A percentile compares a stretch with the other conserved stretches of the same genome.
Evolutionary conservation across 306 rosid species (phyloP).

Genomic region (Acacia melanoxylon): DNA sequence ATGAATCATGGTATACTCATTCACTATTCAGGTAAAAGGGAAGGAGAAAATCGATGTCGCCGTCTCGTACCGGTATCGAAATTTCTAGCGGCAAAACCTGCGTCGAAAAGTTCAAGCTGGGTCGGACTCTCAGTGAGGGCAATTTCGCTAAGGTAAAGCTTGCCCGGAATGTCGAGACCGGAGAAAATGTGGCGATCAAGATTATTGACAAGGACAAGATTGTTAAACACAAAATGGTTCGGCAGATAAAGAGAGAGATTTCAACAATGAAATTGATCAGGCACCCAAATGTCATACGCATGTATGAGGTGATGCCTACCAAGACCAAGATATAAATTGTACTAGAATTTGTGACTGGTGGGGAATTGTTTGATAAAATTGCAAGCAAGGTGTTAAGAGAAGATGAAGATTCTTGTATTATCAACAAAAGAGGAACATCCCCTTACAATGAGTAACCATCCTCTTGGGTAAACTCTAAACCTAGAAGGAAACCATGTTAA

Average conservation of each 20-base stretch:
- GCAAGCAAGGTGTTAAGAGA: too few species aligned
- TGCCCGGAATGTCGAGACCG: slow-evolving; percentile 55
- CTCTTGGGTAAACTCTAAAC: too few species aligned
- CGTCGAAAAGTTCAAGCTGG: slow-evolving; percentile 70
- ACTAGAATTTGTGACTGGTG: slow-evolving; percentile 70
- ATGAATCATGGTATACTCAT: too few species aligned
- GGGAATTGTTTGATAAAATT: slow-evolving; percentile 71
- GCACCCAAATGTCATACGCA: slow-evolving; percentile 75
- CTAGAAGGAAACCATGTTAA: too few species aligned
- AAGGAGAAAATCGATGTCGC: slow-evolving; percentile 31
- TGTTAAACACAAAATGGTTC: slow-evolving; percentile 78
- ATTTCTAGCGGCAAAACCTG: slow-evolving; percentile 38
- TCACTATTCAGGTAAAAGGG: neutral
- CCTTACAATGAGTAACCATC: too few species aligned
- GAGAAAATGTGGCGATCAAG: slow-evolving; percentile 66
- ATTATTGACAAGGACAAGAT: slow-evolving; percentile 67
- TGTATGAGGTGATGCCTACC: slow-evolving; percentile 90
- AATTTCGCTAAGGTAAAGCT: slow-evolving; percentile 71
- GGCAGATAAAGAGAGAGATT: slow-evolving; percentile 78
- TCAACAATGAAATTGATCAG: slow-evolving; percentile 67
- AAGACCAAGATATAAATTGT: slow-evolving; percentile 77
- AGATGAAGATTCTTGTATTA: too few species aligned
- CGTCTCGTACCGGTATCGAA: slow-evolving; percentile 15
- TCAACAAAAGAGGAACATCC: too few species aligned
- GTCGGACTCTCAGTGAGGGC: slow-evolving; percentile 69